Evolutionary conservation across 2,329 filamentous ascomycete genomes (phyloP), one percentile per base, ranked within the genome.

Genomic region (Aspergillus sp.): DNA sequence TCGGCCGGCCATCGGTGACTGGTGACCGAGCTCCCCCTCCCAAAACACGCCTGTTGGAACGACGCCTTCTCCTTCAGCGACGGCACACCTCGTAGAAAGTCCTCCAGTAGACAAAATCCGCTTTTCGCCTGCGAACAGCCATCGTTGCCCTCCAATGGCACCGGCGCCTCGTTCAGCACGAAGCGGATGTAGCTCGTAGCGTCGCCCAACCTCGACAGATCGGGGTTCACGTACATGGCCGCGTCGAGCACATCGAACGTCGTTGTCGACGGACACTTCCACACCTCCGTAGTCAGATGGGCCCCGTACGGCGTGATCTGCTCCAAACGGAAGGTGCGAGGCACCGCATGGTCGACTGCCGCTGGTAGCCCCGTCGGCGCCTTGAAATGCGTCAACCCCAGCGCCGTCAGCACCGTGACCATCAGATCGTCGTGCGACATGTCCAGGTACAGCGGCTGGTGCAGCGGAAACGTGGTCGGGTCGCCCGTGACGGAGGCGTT

Each of bases 391-490:
- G 83, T 78, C 20, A 84, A 57, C 11, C 77, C 79, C 65, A 83
- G 73, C 3, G 81, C 80, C 0, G 78, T 73, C 11, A 83, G 67
- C 4, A 74, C 72, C 3, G 73, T 76, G 51, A 81, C 63, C 56
- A 82, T 76, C 55, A 81, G 78, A 56, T 81, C 76, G 63, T 82
- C 79, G 62, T 81, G 79, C 10, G 71, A 74, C 67, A 81, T 80
- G 59, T 82, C 79, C 53, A 78, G 71, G 59, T 81, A 82, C 59
- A 82, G 76, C 2, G 73, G 73, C 50, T 75, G 72, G 42, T 69
- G 67, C 1, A 81, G 71, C 0, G 79, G 79, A 61, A 82, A 81
- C 23, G 73, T 66, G 0, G 57, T 56, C 1, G 66, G 55, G 61
- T 80, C 80, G 61, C 76, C 63, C 58, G 76, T 77, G 48, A 79